phyloP scores from a whole-genome alignment of 2,329 filamentous ascomycete genomes.

The Rhynchosporium agropyri region DNA sequence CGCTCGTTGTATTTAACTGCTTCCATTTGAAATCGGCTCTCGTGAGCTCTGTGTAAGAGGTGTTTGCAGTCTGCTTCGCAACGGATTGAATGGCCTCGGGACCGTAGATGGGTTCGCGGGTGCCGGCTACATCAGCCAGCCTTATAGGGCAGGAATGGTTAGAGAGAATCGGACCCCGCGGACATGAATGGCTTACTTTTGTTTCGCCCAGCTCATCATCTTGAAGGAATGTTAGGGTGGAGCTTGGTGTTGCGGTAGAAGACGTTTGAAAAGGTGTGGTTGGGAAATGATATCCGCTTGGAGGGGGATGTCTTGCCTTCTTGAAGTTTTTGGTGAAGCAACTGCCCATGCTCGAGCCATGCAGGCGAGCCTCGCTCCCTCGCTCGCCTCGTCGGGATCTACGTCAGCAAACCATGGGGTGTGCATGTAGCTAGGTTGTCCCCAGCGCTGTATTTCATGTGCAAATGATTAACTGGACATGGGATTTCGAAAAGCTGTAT shows the following conservation, averaged over 20 bases:
- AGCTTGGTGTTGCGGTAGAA: conserved; percentile 19
- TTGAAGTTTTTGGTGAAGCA: conserved; percentile 12
- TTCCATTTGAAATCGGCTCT: conserved; percentile 83
- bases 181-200: conserved; percentile 64
- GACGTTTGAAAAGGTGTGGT: not conserved
- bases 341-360: too few species aligned
- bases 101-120: conserved; percentile 94
- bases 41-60: conserved; percentile 77
- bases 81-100: conserved; percentile 85
- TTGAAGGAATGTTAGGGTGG: conserved; percentile 41
- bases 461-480: conserved; percentile 11
- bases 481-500: conserved; percentile 3
- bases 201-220: conserved; percentile 96
- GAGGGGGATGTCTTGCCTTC: not conserved
- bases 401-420: conserved; percentile 27
- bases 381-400: conserved; percentile 16
- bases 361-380: conserved; percentile 12
- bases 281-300: not conserved
- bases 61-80: conserved; percentile 74
- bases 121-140: conserved; percentile 83
- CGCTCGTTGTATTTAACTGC: conserved; percentile 78
- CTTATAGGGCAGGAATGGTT: conserved; percentile 45
- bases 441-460: conserved; percentile 14
- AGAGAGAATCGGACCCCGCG: conserved; percentile 27
- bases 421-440: conserved; percentile 21